phyloP scores from a whole-genome alignment of 176 grass and related monocot genomes.

The Metroxylon sagu region DNA sequence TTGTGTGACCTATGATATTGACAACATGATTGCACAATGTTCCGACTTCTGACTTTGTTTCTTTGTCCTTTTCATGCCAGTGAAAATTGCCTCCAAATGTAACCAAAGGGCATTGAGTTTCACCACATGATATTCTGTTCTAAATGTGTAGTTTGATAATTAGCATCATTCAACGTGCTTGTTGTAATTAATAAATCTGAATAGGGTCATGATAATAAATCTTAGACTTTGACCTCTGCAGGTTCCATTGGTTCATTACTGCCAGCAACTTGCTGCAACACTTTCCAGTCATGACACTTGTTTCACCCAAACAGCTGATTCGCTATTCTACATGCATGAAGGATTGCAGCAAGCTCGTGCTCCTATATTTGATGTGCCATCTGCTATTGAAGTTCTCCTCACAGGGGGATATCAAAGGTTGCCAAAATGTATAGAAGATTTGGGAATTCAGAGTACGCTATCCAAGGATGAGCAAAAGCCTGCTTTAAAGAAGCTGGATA shows the following conservation, averaged over 20 bases:
- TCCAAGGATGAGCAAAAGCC: slow-evolving; percentile 62
- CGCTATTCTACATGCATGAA: slow-evolving; percentile 81
- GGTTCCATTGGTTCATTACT: slow-evolving; percentile 94
- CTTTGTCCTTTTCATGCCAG: too few species aligned
- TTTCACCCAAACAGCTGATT: slow-evolving; percentile 97
- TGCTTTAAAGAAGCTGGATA: slow-evolving; percentile 74
- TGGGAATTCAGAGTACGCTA: slow-evolving; percentile 61
- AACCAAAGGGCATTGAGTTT: too few species aligned
- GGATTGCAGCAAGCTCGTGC: slow-evolving; percentile 61
- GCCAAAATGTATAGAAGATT: slow-evolving; percentile 81
- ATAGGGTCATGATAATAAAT: too few species aligned
- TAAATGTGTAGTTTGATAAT: too few species aligned
- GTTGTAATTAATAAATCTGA: background rate
- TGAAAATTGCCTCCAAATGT: too few species aligned
- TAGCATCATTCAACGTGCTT: too few species aligned
- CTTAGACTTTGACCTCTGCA: slow-evolving; percentile 11
- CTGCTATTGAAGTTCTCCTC: slow-evolving; percentile 87
- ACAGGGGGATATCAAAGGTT: slow-evolving; percentile 65
- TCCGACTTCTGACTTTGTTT: too few species aligned
- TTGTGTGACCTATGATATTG: too few species aligned
- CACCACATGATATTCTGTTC: too few species aligned
- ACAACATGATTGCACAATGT: too few species aligned
- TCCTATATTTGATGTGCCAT: slow-evolving; percentile 94
- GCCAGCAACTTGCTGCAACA: slow-evolving; percentile 87
- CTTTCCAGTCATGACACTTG: slow-evolving; percentile 83